Base-by-base conservation (phyloP, 768 basidiomycete species). In the Boletellus ananiceps region DNA sequence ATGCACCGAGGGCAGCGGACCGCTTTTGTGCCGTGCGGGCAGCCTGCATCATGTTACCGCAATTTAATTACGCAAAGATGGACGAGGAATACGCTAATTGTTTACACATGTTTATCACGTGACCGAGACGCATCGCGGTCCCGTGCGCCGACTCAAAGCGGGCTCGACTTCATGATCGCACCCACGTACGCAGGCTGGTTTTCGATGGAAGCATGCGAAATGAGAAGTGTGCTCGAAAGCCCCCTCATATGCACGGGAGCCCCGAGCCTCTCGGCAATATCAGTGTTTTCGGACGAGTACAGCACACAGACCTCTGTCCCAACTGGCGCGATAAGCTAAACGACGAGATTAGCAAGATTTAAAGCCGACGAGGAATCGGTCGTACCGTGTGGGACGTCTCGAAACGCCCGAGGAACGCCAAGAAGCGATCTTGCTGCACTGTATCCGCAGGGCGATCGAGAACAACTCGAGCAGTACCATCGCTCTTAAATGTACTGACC, bases 131-230 rank as follows among this genome's bases (percentile, higher is more conserved):
- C 19, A 47, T 18, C 12, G 19, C 19, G 19, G 19, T 3, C 19
- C 19, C n/a, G n/a, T n/a, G n/a, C n/a, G n/a, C 25, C 21, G 3
- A 9, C 15, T 56, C 41, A 56, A 36, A 57, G 33, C 43, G 59
- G 40, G 13, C 48, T 47, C 51, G 68, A 59, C 57, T 54, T 29
- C 64, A 64, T 65, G n/a, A 75, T 71, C 29, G 77, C 77, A 41
- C 80, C 73, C 21, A 78, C 78, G 66, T 85, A 87, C 1, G 70
- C 79, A n/a, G 74, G 72, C 41, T 75, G 72, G 54, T 86, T 74
- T 55, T 79, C 79, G 40, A 87, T 78, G n/a, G 67, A 65, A 5
- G 85, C 78, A 48, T 75, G 74, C 14, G 77, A 69, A 31, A 83
- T 72, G n/a, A 86, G 60, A 16, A 83, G 64, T 40, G 71, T 73